Evolutionary conservation across 306 rosid species (phyloP).

Genomic region (Psophocarpus tetragonolobus): DNA sequence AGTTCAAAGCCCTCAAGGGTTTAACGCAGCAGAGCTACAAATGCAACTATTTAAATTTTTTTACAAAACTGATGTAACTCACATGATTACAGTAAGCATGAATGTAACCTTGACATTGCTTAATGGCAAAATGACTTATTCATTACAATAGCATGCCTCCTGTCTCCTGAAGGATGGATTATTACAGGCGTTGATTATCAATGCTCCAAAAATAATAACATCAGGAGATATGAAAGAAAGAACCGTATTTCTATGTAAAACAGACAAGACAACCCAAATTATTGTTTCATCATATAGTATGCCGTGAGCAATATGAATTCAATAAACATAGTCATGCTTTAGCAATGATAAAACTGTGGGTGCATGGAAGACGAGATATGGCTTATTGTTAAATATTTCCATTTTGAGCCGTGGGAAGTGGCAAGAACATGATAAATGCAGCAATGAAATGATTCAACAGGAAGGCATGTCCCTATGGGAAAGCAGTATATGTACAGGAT

Average conservation of each 20-base stretch:
- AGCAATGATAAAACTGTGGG: neutral
- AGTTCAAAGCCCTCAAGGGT: neutral
- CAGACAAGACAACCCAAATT: slow-evolving; percentile 12
- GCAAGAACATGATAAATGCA: slow-evolving; percentile 5
- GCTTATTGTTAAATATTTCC: neutral
- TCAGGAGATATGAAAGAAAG: neutral
- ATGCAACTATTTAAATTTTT: neutral
- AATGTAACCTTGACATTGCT: neutral
- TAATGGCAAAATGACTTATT: neutral
- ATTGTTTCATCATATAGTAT: neutral
- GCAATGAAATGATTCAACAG: slow-evolving; percentile 4
- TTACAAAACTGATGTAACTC: neutral
- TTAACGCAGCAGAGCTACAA: neutral
- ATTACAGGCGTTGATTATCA: neutral
- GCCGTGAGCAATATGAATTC: neutral
- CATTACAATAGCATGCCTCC: neutral
- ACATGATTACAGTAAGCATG: neutral
- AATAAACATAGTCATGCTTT: slow-evolving; percentile 5
- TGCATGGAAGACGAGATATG: slow-evolving; percentile 5
- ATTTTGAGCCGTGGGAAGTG: slow-evolving; percentile 22
- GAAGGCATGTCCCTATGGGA: neutral
- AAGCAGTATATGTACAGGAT: neutral
- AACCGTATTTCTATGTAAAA: slow-evolving; percentile 8
- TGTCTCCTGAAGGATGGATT: slow-evolving; percentile 9
- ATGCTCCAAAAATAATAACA: neutral